Percentiles rank a stretch among this genome's conserved stretches.
Conservation (phyloP, 306 rosid genomes). For the Corylus americana region DNA sequence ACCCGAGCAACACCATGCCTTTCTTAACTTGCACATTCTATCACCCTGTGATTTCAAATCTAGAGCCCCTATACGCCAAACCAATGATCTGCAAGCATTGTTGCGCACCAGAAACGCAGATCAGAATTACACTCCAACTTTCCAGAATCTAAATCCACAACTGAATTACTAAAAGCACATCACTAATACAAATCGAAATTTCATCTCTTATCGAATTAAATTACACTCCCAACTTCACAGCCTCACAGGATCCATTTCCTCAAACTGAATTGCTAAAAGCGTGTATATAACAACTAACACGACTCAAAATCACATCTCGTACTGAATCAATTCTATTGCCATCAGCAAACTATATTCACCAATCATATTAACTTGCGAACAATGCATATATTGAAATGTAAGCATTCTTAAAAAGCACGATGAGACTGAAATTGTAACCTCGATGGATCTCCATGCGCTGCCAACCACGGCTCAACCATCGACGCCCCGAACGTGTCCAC, state of each 20-base stretch:
- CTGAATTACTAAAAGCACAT: not conserved
- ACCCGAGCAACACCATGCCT: not conserved
- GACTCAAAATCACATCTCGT: not conserved
- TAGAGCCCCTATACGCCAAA: not conserved
- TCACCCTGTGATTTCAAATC: not conserved
- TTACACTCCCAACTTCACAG: not conserved
- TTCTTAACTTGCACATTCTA: not conserved
- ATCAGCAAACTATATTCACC: not conserved
- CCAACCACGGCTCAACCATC: conserved; percentile 93
- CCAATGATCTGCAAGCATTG: not conserved
- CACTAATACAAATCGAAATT: not conserved
- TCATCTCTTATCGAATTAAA: not conserved
- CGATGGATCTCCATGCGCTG: conserved; percentile 86
- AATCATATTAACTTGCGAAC: conserved; percentile 3
- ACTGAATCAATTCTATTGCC: not conserved
- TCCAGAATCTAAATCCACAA: not conserved
- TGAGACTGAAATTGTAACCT: conserved; percentile 52
- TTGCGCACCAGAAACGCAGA: not conserved
- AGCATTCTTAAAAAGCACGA: conserved; percentile 17
- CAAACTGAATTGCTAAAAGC: not conserved
- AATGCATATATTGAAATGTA: not conserved
- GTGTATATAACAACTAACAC: not conserved
- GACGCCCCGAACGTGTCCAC: conserved; percentile 84
- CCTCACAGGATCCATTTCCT: not conserved
- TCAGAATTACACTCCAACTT: not conserved